These are phyloP conservation scores for Suillus subluteus DNA, from an alignment of 768 basidiomycete species.

Conservation along the genomic window DNA sequence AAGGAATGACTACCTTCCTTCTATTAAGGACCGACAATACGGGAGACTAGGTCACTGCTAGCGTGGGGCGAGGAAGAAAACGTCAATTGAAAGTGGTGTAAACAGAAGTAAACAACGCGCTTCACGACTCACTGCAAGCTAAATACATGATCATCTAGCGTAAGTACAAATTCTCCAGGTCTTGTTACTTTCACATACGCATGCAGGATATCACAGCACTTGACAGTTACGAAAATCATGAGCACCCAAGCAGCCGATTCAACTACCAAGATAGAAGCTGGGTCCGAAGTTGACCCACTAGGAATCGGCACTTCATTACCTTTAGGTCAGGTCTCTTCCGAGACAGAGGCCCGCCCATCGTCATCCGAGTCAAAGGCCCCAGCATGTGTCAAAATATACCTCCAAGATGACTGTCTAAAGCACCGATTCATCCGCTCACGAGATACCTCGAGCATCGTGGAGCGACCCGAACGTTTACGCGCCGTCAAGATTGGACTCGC, in stretches of 20 bases:
- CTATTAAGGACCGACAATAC: background rate
- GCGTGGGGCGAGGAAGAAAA: no score
- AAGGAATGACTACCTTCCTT: background rate
- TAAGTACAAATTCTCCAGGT: background rate
- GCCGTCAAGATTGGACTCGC: slow-evolving; percentile 85
- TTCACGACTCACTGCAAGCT: background rate
- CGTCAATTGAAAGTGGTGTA: no score
- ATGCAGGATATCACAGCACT: background rate
- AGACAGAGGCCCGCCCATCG: background rate
- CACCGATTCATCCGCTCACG: slow-evolving; percentile 81
- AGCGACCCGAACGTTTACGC: slow-evolving; percentile 86
- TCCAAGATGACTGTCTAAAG: slow-evolving; percentile 75
- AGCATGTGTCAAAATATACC: slow-evolving; percentile 32
- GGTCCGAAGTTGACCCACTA: background rate
- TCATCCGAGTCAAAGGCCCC: background rate
- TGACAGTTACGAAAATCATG: background rate
- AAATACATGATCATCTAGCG: background rate
- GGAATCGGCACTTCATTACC: background rate
- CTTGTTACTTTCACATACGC: background rate
- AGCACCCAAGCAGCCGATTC: background rate
- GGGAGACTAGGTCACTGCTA: no score
- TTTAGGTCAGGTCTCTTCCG: background rate
- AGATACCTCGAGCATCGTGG: slow-evolving; percentile 79
- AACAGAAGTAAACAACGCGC: slow-evolving; percentile 4
- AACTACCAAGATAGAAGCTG: no score